Base-by-base conservation (phyloP, 805 yeast genomes). In the Saccharomycopsis fermentans region DNA sequence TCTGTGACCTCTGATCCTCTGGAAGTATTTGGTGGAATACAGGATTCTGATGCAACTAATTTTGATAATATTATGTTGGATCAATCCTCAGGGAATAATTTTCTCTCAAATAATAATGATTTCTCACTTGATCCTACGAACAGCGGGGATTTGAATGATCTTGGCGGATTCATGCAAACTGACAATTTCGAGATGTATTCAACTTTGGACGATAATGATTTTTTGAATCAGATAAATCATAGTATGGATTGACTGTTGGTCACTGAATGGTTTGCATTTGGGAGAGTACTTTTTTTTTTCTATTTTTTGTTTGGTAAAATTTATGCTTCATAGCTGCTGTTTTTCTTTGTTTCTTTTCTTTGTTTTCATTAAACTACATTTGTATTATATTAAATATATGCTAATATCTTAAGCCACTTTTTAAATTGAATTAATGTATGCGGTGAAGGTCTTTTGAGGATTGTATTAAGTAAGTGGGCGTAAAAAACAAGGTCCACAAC, bases 151-250 rank as follows among this genome's bases (percentile, higher is more conserved):
- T 40, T 55, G 51, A 55, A 52, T 17, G 63, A 56, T 17, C 47
- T 60, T 27, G 48, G 60, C 1, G 62, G 58, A 19, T 61, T 61
- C 34, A 70, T 71, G 59, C 72, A 69, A 55, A 74, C 71, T 55
- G 70, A 67, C 19, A 68, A 66, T 6, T 72, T 72, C 55, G 71
- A 68, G 1, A 57, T 69, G 27, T 65, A 64, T 19, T 62, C 68
- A 6, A 60, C 67, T 1, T 57, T 69, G 26, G 73, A 68, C 51
- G 74, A 70, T 39, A 69, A 68, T 36, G 75, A 72, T 54, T 73
- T 73, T 55, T 60, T 73, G 57, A 68, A 69, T 53, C 72, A 68
- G 54, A 68, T 71, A 56, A 73, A 68, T 55, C 71, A 70, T 48
- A 70, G 65, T 43, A 68, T 71, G 69, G 72, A 69, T 35, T 32